Base-by-base conservation (phyloP, 768 basidiomycete species). In the Dioszegia aurantiaca region DNA sequence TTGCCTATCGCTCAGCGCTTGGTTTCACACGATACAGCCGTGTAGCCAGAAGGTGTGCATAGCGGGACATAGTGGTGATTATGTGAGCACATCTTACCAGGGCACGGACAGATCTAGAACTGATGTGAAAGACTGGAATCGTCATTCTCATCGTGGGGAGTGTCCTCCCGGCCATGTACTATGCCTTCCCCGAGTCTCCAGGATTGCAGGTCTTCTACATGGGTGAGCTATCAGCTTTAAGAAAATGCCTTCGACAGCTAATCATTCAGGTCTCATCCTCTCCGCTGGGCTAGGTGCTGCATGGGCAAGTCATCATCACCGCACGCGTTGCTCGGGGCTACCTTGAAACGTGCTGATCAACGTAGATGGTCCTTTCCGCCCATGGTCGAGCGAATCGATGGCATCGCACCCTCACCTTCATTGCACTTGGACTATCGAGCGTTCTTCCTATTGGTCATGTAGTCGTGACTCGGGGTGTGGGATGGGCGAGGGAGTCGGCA, bases 61-160 rank as follows among this genome's bases (percentile, higher is more conserved):
- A n/a, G 44, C 55, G 26, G 73, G 74, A 14, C 76, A 78, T 59
- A 56, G 72, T 9, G 69, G 75, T 16, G 77, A 78, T 42, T 77
- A 78, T 57, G 77, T 90, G 69, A 64, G 82, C 70, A 6, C 24
- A 31, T 24, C 2, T 39, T 37, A n/a, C n/a, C 23, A 17, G 30
- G 16, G 12, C 30, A n/a, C n/a, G n/a, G n/a, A n/a, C n/a, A n/a
- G n/a, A n/a, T n/a, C n/a, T n/a, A n/a, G n/a, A n/a, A n/a, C n/a
- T n/a, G n/a, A n/a, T n/a, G n/a, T n/a, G n/a, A n/a, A n/a, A 92
- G 74, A 78, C 87, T 27, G 91, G 91, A 11, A 94, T 94, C 62
- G 82, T 86, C 62, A 77, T 85, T 30, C 81, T 89, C 55, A 88
- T 80, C 40, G 84, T 87, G 42, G 90, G 90, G 24, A 90, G 88